These are phyloP conservation scores for Lactarius pseudohatsudake DNA, from an alignment of 768 basidiomycete species.

Conservation along the genomic window DNA sequence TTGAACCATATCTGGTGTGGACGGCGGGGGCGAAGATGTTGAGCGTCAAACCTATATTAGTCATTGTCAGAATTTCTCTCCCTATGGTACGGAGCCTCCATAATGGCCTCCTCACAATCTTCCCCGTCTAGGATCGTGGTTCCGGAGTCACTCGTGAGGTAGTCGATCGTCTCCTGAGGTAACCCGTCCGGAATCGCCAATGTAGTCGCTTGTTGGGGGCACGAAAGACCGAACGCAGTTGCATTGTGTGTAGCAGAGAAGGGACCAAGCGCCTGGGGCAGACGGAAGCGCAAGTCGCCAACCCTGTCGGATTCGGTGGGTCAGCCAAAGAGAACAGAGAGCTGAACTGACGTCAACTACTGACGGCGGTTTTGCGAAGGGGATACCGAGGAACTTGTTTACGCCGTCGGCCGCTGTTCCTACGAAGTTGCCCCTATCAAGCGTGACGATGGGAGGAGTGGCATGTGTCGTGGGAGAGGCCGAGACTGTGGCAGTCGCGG, in stretches of 20 bases:
- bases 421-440: constrained; percentile 35
- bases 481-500: background rate
- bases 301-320: constrained; percentile 30
- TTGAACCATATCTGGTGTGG: background rate
- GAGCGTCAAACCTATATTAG: constrained; percentile 28
- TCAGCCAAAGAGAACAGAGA: background rate
- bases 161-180: constrained; percentile 5
- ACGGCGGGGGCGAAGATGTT: constrained; percentile 29
- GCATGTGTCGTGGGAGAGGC: background rate
- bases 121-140: constrained; percentile 11
- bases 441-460: constrained; percentile 29
- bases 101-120: constrained; percentile 26
- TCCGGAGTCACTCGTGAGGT: background rate
- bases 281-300: constrained; percentile 40
- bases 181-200: background rate
- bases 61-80: background rate
- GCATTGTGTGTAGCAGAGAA: constrained; percentile 26
- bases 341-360: constrained; percentile 15
- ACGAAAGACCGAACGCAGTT: constrained; percentile 29
- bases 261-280: constrained; percentile 31
- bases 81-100: background rate
- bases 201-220: constrained; percentile 30
- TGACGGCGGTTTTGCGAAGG: constrained; percentile 42
- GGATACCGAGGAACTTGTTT: constrained; percentile 42
- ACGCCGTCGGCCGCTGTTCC: constrained; percentile 33